A percentile compares a stretch with the other conserved stretches of the same genome.
These are phyloP conservation scores for Acidiella bohemica DNA, from an alignment of 495 filamentous ascomycete genomes.

Conservation along the genomic window DNA sequence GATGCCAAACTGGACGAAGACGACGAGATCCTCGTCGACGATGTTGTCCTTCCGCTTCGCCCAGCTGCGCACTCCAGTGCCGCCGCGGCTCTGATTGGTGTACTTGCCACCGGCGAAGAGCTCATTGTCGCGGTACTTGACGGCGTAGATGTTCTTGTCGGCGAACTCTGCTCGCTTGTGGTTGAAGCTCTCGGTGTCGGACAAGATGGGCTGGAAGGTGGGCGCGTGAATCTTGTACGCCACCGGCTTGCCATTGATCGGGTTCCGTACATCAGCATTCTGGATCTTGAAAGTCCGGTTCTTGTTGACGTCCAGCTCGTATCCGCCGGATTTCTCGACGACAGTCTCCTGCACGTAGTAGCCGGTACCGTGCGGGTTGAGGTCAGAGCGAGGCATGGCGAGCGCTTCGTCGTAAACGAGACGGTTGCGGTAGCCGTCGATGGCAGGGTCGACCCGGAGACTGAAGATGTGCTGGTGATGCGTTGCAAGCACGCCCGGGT, in stretches of 20 bases:
- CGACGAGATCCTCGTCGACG: slow-evolving; percentile 31
- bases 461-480: slow-evolving; percentile 88
- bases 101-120: slow-evolving; percentile 73
- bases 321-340: slow-evolving; percentile 45
- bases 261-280: slow-evolving; percentile 44
- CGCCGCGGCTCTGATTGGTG: slow-evolving; percentile 68
- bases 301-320: slow-evolving; percentile 45
- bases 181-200: slow-evolving; percentile 53
- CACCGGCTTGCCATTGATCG: slow-evolving; percentile 61
- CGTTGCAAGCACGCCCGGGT: slow-evolving; percentile 65
- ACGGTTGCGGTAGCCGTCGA: slow-evolving; percentile 62
- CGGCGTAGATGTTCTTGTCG: slow-evolving; percentile 70
- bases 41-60: slow-evolving; percentile 30
- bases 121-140: slow-evolving; percentile 62
- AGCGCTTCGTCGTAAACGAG: slow-evolving; percentile 60
- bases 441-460: slow-evolving; percentile 67
- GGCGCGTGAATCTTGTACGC: slow-evolving; percentile 66
- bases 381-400: slow-evolving; percentile 55
- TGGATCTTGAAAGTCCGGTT: slow-evolving; percentile 74
- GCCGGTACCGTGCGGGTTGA: slow-evolving; percentile 69
- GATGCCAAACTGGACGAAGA: slow-evolving; percentile 35
- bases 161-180: slow-evolving; percentile 69
- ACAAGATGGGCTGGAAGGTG: slow-evolving; percentile 68
- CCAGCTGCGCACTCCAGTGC: slow-evolving; percentile 35
- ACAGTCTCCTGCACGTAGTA: slow-evolving; percentile 54